Conservation (phyloP, 352 stramenopile genomes). For the Phytophthora vignae region DNA sequence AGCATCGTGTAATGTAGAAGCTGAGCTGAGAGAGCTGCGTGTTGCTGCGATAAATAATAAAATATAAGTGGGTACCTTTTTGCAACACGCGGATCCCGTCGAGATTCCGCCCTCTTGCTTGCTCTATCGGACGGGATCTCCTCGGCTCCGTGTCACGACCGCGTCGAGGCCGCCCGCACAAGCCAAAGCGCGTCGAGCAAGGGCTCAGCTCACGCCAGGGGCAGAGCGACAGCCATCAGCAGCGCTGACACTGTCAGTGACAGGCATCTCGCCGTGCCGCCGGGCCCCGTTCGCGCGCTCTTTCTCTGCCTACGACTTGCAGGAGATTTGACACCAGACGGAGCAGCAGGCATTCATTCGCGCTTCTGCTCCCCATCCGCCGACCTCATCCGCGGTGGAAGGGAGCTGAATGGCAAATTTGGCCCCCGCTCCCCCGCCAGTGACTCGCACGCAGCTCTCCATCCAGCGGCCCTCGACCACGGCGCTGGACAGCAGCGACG, state of each 20-base stretch:
- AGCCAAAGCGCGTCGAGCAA: conserved; percentile 6
- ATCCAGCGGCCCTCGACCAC: conserved; percentile 29
- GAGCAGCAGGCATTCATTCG: conserved; percentile 22
- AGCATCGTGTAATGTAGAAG: conserved; percentile 4
- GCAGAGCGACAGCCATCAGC: not conserved
- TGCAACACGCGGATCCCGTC: conserved; percentile 20
- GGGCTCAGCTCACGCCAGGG: not conserved
- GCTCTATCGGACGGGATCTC: conserved; percentile 26
- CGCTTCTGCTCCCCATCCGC: conserved; percentile 37
- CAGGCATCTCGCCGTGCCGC: conserved; percentile 10
- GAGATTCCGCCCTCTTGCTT: conserved; percentile 34
- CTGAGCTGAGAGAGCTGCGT: not conserved
- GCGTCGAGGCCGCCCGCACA: conserved; percentile 7
- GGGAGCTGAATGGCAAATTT: conserved; percentile 47
- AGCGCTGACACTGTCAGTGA: not conserved
- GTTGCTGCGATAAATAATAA: conserved; percentile 9
- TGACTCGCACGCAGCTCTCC: conserved; percentile 29
- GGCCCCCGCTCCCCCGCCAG: conserved; percentile 20
- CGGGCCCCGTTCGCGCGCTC: conserved; percentile 3
- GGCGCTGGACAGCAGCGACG: conserved; percentile 47
- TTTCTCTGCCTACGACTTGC: conserved; percentile 26
- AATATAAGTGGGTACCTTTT: conserved; percentile 32
- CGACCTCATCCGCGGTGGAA: conserved; percentile 23
- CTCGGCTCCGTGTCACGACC: not conserved
- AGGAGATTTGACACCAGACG: conserved; percentile 38